Base-by-base conservation (phyloP, 148 eudicot species). In the Arbutus unedo region DNA sequence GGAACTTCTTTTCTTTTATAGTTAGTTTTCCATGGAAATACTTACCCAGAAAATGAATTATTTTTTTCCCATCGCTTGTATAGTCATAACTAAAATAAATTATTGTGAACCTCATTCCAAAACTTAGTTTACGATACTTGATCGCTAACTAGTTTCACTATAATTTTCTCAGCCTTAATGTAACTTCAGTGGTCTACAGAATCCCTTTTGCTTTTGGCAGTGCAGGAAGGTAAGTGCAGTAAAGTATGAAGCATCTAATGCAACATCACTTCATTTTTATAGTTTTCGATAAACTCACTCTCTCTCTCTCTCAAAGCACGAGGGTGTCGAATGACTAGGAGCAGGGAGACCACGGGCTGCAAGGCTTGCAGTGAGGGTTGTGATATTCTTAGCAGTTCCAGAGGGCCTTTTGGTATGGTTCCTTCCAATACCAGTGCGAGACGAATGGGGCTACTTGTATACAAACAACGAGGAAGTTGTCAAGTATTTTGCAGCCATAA, bases 261-360 rank as follows among this genome's bases (percentile, higher is more conserved):
- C 48, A n/a, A 18, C 7, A 11, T 6, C 44, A 54, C 51, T 71
- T 0, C 16, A 50, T 3, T 7, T 50, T 50, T 50, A 50, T 3
- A 50, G 7, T 50, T 50, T 50, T 50, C 5, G 53, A 50, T 50
- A 50, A 4, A 50, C 53, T 50, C 53, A 3, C 53, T 4, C 7
- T 4, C 53, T 3, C 81, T 74, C 44, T 11, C 60, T 19, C 47
- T 49, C 47, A 78, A 41, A 92, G 95, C 82, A 91, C 94, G 38
- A 79, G 97, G 76, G 90, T 93, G 38, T 91, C 94, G 23, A 93
- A 93, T 79, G 97, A 93, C 82, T 93, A 73, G 97, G 94, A 70
- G 97, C 93, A 11, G 94, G 91, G 31, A 85, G 71, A 55, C 93
- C 94, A 74, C 81, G 72, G 74, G 81, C 84, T 64, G 97, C 97